Base-by-base conservation (phyloP, 305 asterid species). In the Euphrasia arctica region DNA sequence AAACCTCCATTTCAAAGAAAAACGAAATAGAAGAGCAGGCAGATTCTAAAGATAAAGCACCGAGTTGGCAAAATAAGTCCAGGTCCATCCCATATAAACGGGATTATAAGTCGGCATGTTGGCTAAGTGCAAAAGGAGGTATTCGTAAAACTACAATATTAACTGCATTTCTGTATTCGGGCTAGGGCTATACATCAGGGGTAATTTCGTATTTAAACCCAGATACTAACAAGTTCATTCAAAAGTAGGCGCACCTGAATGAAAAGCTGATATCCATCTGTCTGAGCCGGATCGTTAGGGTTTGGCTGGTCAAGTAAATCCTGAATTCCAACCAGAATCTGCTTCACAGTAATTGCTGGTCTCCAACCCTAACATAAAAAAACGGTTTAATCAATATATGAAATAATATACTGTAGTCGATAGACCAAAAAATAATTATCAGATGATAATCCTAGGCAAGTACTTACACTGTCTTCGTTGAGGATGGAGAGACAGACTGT, bases 401-500 rank as follows among this genome's bases (percentile, higher is more conserved):
- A 31, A 56, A 43, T 66, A 43, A 31, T 22, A 32, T n/a, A 18
- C 22, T 0, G 1, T 8, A 43, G 15, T 29, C 12, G 32, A n/a
- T 10, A 31, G 8, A 9, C 0, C 54, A 52, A 59, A 61, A 66
- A 60, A 12, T 1, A 18, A 28, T 43, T 22, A 39, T 22, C 51
- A 48, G 28, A n/a, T 64, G 58, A n/a, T 47, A n/a, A 14, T 55
- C 12, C n/a, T 3, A 59, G 22, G 22, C 27, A 66, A 36, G 32
- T 47, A 62, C 80, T 74, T 72, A 80, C 85, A 65, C 59, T 65
- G 64, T 72, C 74, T 68, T 73, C 80, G 31, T 66, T 75, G 54
- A 81, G 81, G 42, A 81, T 81, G 0, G 86, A 81, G 32, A 81
- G 71, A 32, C 83, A 81, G 15, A 81, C 83, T 2, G 72, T 69